Percentiles rank a stretch among this genome's conserved stretches.
phyloP scores from a whole-genome alignment of 257 asterid species.

The Jacaranda copaia region DNA sequence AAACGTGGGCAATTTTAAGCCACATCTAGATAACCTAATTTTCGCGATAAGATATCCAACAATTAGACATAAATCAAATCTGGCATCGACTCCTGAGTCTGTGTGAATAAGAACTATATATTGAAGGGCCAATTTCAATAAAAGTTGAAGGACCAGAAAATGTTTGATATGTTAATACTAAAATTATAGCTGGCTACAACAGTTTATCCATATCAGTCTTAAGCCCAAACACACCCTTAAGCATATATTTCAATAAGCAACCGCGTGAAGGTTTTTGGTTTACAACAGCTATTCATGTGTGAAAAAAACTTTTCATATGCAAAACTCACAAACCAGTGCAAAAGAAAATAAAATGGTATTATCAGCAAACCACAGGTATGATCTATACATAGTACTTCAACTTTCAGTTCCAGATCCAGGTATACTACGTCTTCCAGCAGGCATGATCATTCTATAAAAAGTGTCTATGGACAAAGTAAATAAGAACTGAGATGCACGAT shows the following conservation, averaged over 20 bases:
- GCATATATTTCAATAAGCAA: background rate
- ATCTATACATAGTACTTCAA: background rate
- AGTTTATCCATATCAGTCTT: background rate
- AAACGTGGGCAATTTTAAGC: background rate
- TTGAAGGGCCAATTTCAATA: background rate
- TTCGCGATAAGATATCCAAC: background rate
- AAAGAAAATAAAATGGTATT: background rate
- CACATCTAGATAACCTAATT: background rate
- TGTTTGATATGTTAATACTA: background rate
- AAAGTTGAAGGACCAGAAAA: background rate
- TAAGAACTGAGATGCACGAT: conserved; percentile 20
- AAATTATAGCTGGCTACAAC: background rate
- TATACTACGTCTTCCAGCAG: background rate
- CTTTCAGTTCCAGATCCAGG: background rate
- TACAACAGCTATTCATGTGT: too few relatives aligned
- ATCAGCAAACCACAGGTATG: background rate
- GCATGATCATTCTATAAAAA: background rate
- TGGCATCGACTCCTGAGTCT: too few relatives aligned
- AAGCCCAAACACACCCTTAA: background rate
- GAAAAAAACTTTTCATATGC: too few relatives aligned
- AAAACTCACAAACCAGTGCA: background rate
- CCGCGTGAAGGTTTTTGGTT: background rate
- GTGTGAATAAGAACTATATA: background rate
- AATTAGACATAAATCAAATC: background rate
- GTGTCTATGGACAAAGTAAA: background rate